Percentiles rank a stretch among this genome's conserved stretches.
These are phyloP conservation scores for Epichloe bromicola DNA, from an alignment of 2,329 filamentous ascomycete genomes.

Conservation along the genomic window DNA sequence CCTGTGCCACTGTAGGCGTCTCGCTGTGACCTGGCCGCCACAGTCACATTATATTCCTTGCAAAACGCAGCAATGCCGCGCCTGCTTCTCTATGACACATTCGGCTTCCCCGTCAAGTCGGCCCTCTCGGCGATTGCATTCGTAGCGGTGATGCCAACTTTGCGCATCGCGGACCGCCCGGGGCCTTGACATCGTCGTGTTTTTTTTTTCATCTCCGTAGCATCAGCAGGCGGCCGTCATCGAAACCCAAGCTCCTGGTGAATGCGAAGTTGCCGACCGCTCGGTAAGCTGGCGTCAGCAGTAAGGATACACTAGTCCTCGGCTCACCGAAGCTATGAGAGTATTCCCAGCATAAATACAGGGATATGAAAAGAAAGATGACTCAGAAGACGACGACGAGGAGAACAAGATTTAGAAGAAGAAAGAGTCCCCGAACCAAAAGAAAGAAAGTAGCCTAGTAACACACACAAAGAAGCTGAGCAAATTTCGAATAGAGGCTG, in stretches of 20 bases:
- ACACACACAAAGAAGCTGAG: conserved; percentile 10
- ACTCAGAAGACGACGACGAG: background rate
- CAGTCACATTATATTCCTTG: background rate
- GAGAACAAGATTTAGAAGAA: background rate
- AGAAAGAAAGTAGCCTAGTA: conserved; percentile 6
- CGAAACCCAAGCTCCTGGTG: background rate
- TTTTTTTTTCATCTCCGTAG: no score
- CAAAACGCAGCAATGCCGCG: background rate
- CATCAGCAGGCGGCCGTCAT: no score
- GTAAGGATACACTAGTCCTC: background rate
- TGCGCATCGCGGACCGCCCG: no score
- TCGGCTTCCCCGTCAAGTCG: background rate
- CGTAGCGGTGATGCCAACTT: no score
- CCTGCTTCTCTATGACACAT: background rate
- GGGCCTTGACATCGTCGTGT: no score
- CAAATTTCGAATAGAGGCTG: background rate
- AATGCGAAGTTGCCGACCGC: background rate
- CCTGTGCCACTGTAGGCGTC: background rate
- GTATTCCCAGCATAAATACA: background rate
- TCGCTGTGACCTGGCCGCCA: background rate
- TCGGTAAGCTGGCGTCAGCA: background rate
- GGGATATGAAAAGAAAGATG: background rate
- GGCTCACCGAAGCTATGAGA: conserved; percentile 6
- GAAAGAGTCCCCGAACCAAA: background rate
- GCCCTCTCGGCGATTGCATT: background rate